Evolutionary conservation across 2,329 filamentous ascomycete genomes (phyloP).

Genomic region (Apiospora marii): DNA sequence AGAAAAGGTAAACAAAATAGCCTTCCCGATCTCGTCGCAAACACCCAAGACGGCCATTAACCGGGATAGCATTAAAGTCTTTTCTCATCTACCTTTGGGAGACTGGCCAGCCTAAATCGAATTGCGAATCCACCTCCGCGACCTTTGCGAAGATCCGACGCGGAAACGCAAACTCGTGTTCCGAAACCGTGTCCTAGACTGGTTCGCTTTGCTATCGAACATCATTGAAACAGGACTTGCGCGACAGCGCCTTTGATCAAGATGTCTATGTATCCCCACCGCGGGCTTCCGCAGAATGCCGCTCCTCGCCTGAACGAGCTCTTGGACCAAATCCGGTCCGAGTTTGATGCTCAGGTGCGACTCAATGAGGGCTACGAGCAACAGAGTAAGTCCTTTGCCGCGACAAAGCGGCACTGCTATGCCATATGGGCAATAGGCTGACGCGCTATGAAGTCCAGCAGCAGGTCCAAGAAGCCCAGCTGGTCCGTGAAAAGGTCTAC

Average conservation of each 20-base stretch:
- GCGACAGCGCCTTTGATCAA: constrained; percentile 6
- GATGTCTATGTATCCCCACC: constrained; percentile 91
- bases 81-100: neutral
- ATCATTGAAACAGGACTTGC: constrained; percentile 7
- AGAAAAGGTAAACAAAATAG: neutral
- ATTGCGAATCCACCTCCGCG: neutral
- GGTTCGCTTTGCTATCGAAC: constrained; percentile 26
- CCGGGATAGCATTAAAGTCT: neutral
- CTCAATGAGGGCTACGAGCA: constrained; percentile 89
- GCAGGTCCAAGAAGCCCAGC: constrained; percentile 94
- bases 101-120: neutral
- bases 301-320: constrained; percentile 82
- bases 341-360: constrained; percentile 87
- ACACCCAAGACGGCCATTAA: neutral
- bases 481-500: constrained; percentile 92
- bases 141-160: neutral
- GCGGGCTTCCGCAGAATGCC: constrained; percentile 72
- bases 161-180: neutral
- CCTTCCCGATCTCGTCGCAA: neutral
- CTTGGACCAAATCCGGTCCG: constrained; percentile 86
- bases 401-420: neutral
- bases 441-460: constrained; percentile 70
- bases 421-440: neutral
- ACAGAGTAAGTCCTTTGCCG: constrained; percentile 74
- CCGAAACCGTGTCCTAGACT: constrained; percentile 25